Evolutionary conservation across 306 rosid genomes (phyloP), one percentile per base, ranked within the genome.

Genomic region (Acacia acuminata): DNA sequence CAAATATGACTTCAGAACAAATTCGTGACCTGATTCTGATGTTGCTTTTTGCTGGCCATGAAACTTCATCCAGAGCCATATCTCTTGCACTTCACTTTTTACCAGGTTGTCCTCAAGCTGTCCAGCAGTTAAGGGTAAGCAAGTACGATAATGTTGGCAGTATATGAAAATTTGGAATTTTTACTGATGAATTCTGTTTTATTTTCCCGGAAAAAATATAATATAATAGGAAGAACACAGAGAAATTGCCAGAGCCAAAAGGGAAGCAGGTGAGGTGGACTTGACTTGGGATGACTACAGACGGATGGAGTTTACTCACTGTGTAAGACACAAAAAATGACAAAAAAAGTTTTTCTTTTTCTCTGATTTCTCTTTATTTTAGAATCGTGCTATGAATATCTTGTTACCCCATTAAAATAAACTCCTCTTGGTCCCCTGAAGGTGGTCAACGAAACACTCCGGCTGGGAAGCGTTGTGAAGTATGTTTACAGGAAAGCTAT

Each of bases 21-120:
- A 94, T 94, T 56, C 98, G 92, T 36, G 99, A 96, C 88, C 87
- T 96, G 86, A 83, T 96, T 43, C 79, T 96, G 84, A 94, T 96
- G 20, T 96, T n/a, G n/a, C n/a, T n/a, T n/a, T n/a, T 96, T 55
- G 99, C 99, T 82, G 98, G 99, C 45, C 99, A 96, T 82, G 99
- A 96, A 85, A 96, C 99, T 53, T 96, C 99, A 16, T 94, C 98
- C 3, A 94, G 94, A 3, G 82, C 99, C 76, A 92, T 96, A 77
- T 90, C 99, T 82, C 56, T 96, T 4, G 97, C 99, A 56, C 85
- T 96, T 43, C 87, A 87, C 88, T 94, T 94, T 83, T 86, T 96
- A 78, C 91, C 93, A 2, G 81, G 86, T 76, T 94, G 92, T 70
- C 97, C 94, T 63, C 81, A 44, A 53, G 94, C 99, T 17, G 70